Evolutionary conservation across 192 early-diverging fungal species (phyloP).

Genomic region (Umbelopsis isabellina): DNA sequence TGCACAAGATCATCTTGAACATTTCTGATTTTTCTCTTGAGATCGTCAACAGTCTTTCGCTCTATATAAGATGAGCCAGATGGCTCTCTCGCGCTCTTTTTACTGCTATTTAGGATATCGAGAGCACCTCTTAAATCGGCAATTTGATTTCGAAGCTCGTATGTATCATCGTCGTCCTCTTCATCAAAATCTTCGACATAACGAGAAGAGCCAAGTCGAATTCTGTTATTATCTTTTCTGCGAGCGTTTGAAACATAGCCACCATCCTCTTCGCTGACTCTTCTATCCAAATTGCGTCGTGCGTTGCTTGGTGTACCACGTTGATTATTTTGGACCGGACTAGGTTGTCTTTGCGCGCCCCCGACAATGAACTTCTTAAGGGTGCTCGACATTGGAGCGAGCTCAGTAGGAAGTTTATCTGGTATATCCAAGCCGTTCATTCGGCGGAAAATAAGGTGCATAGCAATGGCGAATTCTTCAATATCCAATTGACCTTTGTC

Average conservation of each 20-base stretch:
- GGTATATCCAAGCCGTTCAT: conserved; percentile 85
- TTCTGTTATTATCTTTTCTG: conserved; percentile 15
- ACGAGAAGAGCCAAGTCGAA: not conserved
- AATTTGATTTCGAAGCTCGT: conserved; percentile 20
- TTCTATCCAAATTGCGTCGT: not conserved
- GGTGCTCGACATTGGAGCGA: conserved; percentile 63
- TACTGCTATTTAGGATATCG: conserved; percentile 1
- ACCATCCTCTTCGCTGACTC: conserved; percentile 10
- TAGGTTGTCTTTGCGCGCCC: conserved; percentile 2
- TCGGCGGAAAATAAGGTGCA: conserved; percentile 93
- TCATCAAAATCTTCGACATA: conserved; percentile 10
- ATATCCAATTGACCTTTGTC: conserved; percentile 87
- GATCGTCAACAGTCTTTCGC: conserved; percentile 43
- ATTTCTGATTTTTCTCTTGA: conserved; percentile 47
- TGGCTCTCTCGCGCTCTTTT: not conserved
- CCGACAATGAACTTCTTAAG: conserved; percentile 40
- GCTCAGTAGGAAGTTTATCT: conserved; percentile 73
- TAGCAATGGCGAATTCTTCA: conserved; percentile 96
- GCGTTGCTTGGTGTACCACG: not conserved
- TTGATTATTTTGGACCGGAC: conserved; percentile 3
- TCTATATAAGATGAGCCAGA: conserved; percentile 30
- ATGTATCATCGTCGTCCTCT: conserved; percentile 6
- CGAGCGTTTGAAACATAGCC: conserved; percentile 42
- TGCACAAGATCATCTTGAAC: conserved; percentile 40
- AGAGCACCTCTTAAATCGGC: conserved; percentile 14